Evolutionary conservation across 2,329 filamentous ascomycete genomes (phyloP).

Genomic region (Magnaporthales sp.): DNA sequence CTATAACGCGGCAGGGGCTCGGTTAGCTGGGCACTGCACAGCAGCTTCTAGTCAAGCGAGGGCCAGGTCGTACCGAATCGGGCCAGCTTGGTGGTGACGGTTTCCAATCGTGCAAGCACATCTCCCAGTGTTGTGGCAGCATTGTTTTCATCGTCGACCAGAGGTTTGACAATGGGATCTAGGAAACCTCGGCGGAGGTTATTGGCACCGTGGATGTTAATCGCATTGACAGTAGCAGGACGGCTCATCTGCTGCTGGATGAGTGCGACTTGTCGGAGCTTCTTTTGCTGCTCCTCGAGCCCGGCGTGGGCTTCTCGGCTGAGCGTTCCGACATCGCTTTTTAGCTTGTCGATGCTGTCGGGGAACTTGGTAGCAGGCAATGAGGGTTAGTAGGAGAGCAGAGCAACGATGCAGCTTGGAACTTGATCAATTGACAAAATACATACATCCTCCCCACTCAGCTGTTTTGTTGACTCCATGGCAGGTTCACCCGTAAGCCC

Average conservation of each 20-base stretch:
- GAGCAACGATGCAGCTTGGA: background rate
- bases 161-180: constrained; percentile 67
- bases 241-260: constrained; percentile 67
- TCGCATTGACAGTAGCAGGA: constrained; percentile 78
- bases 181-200: constrained; percentile 82
- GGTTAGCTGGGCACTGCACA: background rate
- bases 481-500: constrained; percentile 8
- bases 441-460: constrained; percentile 21
- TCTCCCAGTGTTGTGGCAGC: constrained; percentile 70
- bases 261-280: constrained; percentile 9
- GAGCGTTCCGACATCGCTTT: constrained; percentile 26
- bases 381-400: background rate
- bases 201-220: constrained; percentile 73
- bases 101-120: constrained; percentile 63
- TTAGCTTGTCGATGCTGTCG: constrained; percentile 30
- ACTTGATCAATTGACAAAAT: constrained; percentile 6
- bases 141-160: constrained; percentile 61
- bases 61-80: constrained; percentile 57
- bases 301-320: constrained; percentile 27
- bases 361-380: constrained; percentile 14
- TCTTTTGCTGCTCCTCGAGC: constrained; percentile 27
- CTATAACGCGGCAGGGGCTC: constrained; percentile 29
- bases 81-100: constrained; percentile 64
- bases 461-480: constrained; percentile 25
- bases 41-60: constrained; percentile 2